phyloP scores from a whole-genome alignment of 805 yeast genomes.

The Candida golubevii region DNA sequence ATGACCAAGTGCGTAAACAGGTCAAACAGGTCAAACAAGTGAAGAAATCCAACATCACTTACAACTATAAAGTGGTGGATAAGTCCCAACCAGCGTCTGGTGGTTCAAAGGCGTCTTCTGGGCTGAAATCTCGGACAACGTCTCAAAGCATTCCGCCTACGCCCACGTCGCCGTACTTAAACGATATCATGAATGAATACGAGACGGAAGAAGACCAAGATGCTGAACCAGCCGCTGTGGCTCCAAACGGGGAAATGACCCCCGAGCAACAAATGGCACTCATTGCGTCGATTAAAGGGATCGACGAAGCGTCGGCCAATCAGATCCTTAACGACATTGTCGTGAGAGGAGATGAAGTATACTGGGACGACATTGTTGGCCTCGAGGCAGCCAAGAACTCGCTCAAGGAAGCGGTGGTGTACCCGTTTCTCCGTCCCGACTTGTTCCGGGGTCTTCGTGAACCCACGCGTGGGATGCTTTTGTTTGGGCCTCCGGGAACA shows the following conservation, averaged over 20 bases:
- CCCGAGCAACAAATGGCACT: conserved; percentile 32
- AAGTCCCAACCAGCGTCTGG: conserved; percentile 8
- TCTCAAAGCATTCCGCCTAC: background rate
- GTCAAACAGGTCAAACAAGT: conserved; percentile 5
- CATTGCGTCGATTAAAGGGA: conserved; percentile 55
- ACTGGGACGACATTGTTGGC: conserved; percentile 96
- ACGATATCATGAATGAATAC: conserved; percentile 22
- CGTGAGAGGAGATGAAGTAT: conserved; percentile 84
- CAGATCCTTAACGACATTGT: conserved; percentile 87
- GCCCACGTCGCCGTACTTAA: conserved; percentile 24
- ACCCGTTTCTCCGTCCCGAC: conserved; percentile 93
- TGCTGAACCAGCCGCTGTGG: background rate
- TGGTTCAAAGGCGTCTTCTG: background rate
- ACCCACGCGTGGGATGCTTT: conserved; percentile 93
- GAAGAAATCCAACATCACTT: conserved; percentile 29
- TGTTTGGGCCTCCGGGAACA: conserved; percentile 99
- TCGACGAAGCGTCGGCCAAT: conserved; percentile 72
- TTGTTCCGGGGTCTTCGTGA: conserved; percentile 85
- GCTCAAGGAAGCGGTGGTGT: conserved; percentile 90
- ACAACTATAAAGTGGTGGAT: conserved; percentile 23
- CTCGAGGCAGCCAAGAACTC: conserved; percentile 83
- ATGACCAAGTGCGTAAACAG: conserved; percentile 1
- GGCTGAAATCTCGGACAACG: background rate
- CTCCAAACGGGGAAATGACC: conserved; percentile 8
- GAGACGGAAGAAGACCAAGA: conserved; percentile 14